Conservation (phyloP, 2,329 filamentous ascomycete species). For the Monosporascus sp. region DNA sequence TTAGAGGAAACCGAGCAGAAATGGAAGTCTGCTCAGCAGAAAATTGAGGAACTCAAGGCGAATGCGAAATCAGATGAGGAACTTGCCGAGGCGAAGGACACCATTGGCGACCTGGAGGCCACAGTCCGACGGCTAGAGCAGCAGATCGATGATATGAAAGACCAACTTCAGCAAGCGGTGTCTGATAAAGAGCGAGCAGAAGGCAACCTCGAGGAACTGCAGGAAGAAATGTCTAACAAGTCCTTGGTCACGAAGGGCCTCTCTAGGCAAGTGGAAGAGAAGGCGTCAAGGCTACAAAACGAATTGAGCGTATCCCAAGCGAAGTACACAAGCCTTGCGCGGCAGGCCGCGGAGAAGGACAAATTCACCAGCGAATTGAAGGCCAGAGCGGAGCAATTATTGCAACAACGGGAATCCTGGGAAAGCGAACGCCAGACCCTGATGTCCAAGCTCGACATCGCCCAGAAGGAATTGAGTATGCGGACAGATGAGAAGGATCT, state of each 20-base stretch:
- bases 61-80: constrained; percentile 47
- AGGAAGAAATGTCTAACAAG: constrained; percentile 74
- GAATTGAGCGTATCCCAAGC: constrained; percentile 53
- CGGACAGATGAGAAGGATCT: constrained; percentile 62
- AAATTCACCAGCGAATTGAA: constrained; percentile 41
- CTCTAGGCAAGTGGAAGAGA: constrained; percentile 70
- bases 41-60: constrained; percentile 50
- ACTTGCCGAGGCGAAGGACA: constrained; percentile 50
- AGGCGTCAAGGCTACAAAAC: constrained; percentile 57
- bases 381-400: constrained; percentile 36
- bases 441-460: constrained; percentile 45
- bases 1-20: constrained; percentile 48
- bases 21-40: constrained; percentile 49
- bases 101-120: constrained; percentile 53
- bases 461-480: constrained; percentile 54
- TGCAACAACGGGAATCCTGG: constrained; percentile 36
- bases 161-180: constrained; percentile 48
- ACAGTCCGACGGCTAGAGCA: constrained; percentile 48
- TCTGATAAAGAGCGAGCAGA: constrained; percentile 53
- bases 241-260: constrained; percentile 70
- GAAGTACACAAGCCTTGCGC: constrained; percentile 46
- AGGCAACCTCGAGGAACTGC: constrained; percentile 57
- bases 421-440: constrained; percentile 35
- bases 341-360: constrained; percentile 41
- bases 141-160: constrained; percentile 49